Conservation (phyloP, 225 moss, liverwort and hornwort species). For the Neckera pumila region DNA sequence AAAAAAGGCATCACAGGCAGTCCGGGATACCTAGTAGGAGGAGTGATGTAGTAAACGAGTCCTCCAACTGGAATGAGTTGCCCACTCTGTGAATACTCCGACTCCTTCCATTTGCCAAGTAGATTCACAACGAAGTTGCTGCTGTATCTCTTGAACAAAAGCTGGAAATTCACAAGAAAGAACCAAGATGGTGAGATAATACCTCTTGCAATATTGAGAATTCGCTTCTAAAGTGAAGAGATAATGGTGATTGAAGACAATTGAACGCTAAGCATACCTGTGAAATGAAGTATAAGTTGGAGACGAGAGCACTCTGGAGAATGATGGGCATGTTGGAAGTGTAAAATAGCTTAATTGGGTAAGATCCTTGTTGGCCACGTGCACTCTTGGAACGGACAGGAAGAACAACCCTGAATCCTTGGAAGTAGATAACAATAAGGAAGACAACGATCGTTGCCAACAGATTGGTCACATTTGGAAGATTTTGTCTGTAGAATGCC, state of each 20-base stretch:
- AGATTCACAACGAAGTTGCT: constrained; percentile 74
- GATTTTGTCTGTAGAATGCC: constrained; percentile 81
- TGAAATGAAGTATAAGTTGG: constrained; percentile 94
- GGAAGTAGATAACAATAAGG: constrained; percentile 95
- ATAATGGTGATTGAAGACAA: not conserved
- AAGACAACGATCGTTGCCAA: constrained; percentile 89
- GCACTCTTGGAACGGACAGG: constrained; percentile 95
- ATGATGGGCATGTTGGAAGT: constrained; percentile 99
- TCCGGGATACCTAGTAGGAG: constrained; percentile 63
- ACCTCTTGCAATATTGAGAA: not conserved
- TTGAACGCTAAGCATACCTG: constrained; percentile 32
- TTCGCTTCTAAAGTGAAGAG: not conserved
- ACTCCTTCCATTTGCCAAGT: constrained; percentile 91
- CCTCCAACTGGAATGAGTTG: constrained; percentile 95
- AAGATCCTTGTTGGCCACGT: constrained; percentile 96
- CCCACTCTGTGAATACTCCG: constrained; percentile 81
- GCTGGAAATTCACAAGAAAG: constrained; percentile 24
- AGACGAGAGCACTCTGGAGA: constrained; percentile 86
- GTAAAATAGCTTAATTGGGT: constrained; percentile 96
- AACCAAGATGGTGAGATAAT: not conserved
- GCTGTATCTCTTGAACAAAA: constrained; percentile 71
- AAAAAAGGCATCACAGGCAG: not conserved
- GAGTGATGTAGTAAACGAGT: constrained; percentile 86
- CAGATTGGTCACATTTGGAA: constrained; percentile 92
- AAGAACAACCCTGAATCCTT: constrained; percentile 93